These are phyloP conservation scores for Suhomyces maxii DNA, from an alignment of 1,139 yeast genomes.

Conservation along the genomic window DNA sequence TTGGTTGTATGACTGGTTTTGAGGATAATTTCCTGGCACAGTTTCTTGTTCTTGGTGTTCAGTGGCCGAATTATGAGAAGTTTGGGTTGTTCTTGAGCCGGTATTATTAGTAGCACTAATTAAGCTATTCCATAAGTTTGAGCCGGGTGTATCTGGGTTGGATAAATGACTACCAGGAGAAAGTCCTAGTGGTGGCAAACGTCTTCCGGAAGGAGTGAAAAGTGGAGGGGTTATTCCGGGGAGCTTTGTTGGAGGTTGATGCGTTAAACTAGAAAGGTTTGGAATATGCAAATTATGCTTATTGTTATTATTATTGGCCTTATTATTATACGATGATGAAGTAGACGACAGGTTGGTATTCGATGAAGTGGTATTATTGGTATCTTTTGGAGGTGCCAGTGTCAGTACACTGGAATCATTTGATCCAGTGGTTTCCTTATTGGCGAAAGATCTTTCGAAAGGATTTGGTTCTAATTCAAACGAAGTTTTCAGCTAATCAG, in stretches of 20 bases:
- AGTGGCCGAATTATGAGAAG: neutral
- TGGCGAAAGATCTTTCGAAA: constrained; percentile 89
- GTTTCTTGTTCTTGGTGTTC: neutral
- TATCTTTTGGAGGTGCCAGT: constrained; percentile 2
- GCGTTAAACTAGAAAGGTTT: constrained; percentile 28
- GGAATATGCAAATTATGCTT: constrained; percentile 39
- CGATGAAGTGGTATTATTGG: constrained; percentile 5
- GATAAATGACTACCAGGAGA: constrained; percentile 39
- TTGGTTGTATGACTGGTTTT: constrained; percentile 20
- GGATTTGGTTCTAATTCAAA: constrained; percentile 93
- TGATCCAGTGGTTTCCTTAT: constrained; percentile 32
- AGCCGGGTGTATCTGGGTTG: constrained; percentile 52
- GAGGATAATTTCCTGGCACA: neutral
- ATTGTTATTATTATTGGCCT: constrained; percentile 35
- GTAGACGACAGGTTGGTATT: constrained; percentile 2
- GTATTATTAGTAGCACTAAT: constrained; percentile 33
- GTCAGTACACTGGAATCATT: constrained; percentile 3
- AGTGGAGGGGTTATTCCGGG: constrained; percentile 55
- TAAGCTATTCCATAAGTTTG: constrained; percentile 49
- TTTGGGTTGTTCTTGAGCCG: constrained; percentile 6
- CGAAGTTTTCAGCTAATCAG: constrained; percentile 40
- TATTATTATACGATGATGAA: constrained; percentile 19
- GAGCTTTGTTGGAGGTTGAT: constrained; percentile 23
- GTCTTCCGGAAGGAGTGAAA: constrained; percentile 61
- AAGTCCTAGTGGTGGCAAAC: constrained; percentile 55